These are phyloP conservation scores for Auriscalpium microsporum DNA, from an alignment of 768 basidiomycete genomes.

Conservation along the genomic window DNA sequence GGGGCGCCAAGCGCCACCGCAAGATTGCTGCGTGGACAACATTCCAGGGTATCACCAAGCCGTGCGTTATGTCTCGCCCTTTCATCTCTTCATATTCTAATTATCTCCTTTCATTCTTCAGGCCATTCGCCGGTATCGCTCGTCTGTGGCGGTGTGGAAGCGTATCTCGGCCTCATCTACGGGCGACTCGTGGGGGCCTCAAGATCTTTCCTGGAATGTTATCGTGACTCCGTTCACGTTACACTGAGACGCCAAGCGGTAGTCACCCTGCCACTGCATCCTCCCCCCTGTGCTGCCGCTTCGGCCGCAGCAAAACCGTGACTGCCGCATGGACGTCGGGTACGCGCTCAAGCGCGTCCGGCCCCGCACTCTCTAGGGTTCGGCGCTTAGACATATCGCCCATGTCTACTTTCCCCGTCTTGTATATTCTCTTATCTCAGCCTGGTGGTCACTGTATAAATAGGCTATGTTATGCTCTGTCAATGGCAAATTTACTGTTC, in stretches of 20 bases:
- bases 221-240: slow-evolving; percentile 67
- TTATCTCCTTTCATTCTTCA: slow-evolving; percentile 27
- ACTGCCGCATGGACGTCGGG: slow-evolving; percentile 44
- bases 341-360: slow-evolving; percentile 41
- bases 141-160: slow-evolving; percentile 96
- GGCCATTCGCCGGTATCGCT: slow-evolving; percentile 94
- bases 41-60: slow-evolving; percentile 60
- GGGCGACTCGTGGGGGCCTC: slow-evolving; percentile 90
- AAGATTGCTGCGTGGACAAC: slow-evolving; percentile 88
- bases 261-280: not conserved
- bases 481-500: not conserved
- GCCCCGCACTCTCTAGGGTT: slow-evolving; percentile 50
- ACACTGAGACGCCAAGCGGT: slow-evolving; percentile 65
- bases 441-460: not conserved
- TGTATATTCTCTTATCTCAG: not conserved
- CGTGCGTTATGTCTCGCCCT: slow-evolving; percentile 10
- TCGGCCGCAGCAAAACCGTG: slow-evolving; percentile 36
- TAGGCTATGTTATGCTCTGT: not conserved
- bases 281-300: not conserved
- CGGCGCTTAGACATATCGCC: slow-evolving; percentile 28
- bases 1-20: slow-evolving; percentile 94
- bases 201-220: slow-evolving; percentile 88
- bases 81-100: slow-evolving; percentile 17
- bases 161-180: slow-evolving; percentile 93
- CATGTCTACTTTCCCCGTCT: not conserved